These are phyloP conservation scores for Epichloe bromicola DNA, from an alignment of 2,329 filamentous ascomycete genomes.

Conservation along the genomic window DNA sequence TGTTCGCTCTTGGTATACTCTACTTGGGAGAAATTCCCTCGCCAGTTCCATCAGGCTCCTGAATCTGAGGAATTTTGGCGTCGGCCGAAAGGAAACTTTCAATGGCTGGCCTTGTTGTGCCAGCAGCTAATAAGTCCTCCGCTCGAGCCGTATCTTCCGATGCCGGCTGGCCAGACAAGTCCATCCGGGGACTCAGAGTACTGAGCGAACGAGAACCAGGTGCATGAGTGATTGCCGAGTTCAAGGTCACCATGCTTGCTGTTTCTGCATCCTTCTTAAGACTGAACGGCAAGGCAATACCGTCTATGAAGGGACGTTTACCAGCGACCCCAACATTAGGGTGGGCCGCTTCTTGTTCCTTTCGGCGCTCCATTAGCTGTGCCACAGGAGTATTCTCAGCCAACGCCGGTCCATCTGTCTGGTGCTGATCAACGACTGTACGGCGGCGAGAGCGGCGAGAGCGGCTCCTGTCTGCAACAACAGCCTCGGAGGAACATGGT, in stretches of 20 bases:
- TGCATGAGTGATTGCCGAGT: constrained; percentile 24
- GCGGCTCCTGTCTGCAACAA: constrained; percentile 20
- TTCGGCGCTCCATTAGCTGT: constrained; percentile 29
- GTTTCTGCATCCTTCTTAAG: constrained; percentile 50
- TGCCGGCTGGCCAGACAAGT: constrained; percentile 1
- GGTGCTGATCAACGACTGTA: constrained; percentile 38
- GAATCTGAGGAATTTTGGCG: constrained; percentile 23
- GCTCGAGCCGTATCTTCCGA: constrained; percentile 1
- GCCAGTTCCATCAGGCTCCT: constrained; percentile 5
- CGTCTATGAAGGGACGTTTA: constrained; percentile 53
- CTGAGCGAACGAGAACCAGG: constrained; percentile 23
- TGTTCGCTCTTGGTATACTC: background rate
- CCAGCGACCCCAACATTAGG: constrained; percentile 36
- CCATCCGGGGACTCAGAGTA: constrained; percentile 5
- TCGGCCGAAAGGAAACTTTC: constrained; percentile 39
- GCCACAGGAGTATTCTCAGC: constrained; percentile 30
- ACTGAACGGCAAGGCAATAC: constrained; percentile 62
- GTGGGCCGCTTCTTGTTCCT: constrained; percentile 24
- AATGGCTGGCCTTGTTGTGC: constrained; percentile 24
- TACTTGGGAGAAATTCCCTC: background rate
- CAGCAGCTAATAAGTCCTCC: constrained; percentile 5
- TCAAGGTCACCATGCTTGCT: constrained; percentile 58
- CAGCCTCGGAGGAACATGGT: constrained; percentile 11
- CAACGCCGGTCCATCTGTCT: constrained; percentile 22
- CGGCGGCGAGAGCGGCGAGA: constrained; percentile 33